Conservation (phyloP, 2,329 filamentous ascomycete genomes). For the Penicillium aurantiogriseum region DNA sequence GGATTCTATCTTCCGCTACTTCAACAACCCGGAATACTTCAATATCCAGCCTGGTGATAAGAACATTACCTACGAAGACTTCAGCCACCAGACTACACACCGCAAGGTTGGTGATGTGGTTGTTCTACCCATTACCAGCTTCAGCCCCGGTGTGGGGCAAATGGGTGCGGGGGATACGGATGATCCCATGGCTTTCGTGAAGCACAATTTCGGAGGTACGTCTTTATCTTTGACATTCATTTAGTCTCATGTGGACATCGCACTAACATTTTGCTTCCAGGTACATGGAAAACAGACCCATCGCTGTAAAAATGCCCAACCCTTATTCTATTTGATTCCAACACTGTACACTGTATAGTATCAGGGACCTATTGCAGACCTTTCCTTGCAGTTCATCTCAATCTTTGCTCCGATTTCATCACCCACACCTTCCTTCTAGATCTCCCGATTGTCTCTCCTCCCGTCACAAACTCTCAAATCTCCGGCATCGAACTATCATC, state of each 20-base stretch:
- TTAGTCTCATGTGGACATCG: not conserved
- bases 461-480: not conserved
- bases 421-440: not conserved
- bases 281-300: conserved; percentile 41
- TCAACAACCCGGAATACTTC: conserved; percentile 89
- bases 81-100: conserved; percentile 78
- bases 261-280: conserved; percentile 23
- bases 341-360: not conserved
- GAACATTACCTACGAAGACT: conserved; percentile 81
- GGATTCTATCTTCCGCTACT: conserved; percentile 84
- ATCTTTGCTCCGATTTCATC: not conserved
- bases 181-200: conserved; percentile 95
- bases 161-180: conserved; percentile 88
- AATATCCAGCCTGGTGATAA: conserved; percentile 66
- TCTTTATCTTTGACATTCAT: not conserved
- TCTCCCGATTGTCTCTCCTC: not conserved
- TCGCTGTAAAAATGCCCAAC: conserved; percentile 25
- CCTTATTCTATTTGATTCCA: not conserved
- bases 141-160: conserved; percentile 89
- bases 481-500: not conserved
- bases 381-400: not conserved
- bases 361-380: not conserved
- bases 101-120: conserved; percentile 93
- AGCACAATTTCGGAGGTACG: conserved; percentile 90
- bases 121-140: conserved; percentile 92